These are phyloP conservation scores for Zygoascus sp. DNA, from an alignment of 1,139 yeast genomes.

Conservation along the genomic window DNA sequence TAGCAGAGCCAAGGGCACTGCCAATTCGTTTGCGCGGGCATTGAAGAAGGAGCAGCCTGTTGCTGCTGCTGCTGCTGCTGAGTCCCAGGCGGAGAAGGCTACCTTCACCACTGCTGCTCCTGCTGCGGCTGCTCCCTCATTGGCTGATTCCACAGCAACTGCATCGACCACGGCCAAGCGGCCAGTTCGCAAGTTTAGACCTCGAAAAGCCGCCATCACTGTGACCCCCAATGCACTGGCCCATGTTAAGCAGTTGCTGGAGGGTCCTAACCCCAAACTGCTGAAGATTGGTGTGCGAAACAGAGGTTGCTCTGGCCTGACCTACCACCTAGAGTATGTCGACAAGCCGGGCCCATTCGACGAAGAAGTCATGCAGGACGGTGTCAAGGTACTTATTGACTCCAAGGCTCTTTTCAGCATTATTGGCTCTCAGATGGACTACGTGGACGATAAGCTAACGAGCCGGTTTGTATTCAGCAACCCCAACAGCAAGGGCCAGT, in stretches of 20 bases:
- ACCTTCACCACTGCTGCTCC: no score
- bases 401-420: conserved; percentile 93
- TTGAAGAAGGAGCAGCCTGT: not conserved
- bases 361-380: conserved; percentile 82
- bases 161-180: conserved; percentile 18
- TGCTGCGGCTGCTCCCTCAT: not conserved
- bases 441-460: conserved; percentile 89
- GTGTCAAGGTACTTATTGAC: conserved; percentile 86
- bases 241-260: conserved; percentile 62
- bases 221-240: conserved; percentile 67
- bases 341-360: conserved; percentile 88
- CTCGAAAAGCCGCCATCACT: conserved; percentile 84
- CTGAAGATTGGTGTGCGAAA: conserved; percentile 92
- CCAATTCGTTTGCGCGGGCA: conserved; percentile 8
- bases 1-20: not conserved
- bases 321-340: conserved; percentile 88
- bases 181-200: conserved; percentile 61
- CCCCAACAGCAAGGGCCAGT: conserved; percentile 95
- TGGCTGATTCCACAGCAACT: conserved; percentile 2
- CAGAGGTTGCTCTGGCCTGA: conserved; percentile 93
- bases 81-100: not conserved
- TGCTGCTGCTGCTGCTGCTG: no score
- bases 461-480: conserved; percentile 87
- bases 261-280: conserved; percentile 82
- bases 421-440: conserved; percentile 97